These are phyloP conservation scores for Paragyromitra xinjiangensis DNA, from an alignment of 495 filamentous ascomycete species.

Conservation along the genomic window DNA sequence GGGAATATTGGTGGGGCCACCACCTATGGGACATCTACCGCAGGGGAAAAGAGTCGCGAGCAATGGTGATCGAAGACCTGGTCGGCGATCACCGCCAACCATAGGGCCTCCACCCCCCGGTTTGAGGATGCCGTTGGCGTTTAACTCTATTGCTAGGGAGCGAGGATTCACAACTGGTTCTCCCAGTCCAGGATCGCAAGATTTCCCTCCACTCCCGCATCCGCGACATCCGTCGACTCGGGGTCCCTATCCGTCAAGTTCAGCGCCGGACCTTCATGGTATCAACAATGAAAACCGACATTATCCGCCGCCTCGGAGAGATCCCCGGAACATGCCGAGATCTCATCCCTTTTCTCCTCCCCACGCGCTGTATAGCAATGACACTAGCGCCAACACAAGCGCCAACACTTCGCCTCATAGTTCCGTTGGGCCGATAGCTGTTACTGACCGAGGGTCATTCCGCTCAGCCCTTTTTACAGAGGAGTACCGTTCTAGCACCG, in stretches of 20 bases:
- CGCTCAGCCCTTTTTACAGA: slow-evolving; percentile 54
- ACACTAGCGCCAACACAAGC: slow-evolving; percentile 50
- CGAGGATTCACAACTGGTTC: slow-evolving; percentile 55
- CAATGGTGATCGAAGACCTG: slow-evolving; percentile 43
- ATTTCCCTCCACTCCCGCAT: slow-evolving; percentile 42
- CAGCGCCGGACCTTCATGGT: slow-evolving; percentile 53
- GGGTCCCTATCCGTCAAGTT: slow-evolving; percentile 44
- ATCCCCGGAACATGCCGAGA: slow-evolving; percentile 49
- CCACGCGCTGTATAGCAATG: slow-evolving; percentile 51
- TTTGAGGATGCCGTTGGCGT: slow-evolving; percentile 56
- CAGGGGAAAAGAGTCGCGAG: slow-evolving; percentile 40
- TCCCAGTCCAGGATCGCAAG: slow-evolving; percentile 44
- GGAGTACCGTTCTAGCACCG: slow-evolving; percentile 51
- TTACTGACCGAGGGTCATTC: slow-evolving; percentile 47
- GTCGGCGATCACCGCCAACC: slow-evolving; percentile 43
- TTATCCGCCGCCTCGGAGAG: slow-evolving; percentile 42
- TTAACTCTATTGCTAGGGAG: slow-evolving; percentile 56
- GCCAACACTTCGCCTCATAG: slow-evolving; percentile 55
- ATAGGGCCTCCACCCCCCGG: slow-evolving; percentile 47
- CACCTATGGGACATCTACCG: slow-evolving; percentile 42
- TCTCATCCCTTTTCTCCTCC: slow-evolving; percentile 49
- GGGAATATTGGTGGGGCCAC: slow-evolving; percentile 51
- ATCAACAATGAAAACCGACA: slow-evolving; percentile 49
- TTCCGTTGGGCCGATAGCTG: slow-evolving; percentile 44
- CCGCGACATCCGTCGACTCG: slow-evolving; percentile 43